Percentiles rank a stretch among this genome's conserved stretches.
Evolutionary conservation across 371 early-diverging fungal species (phyloP).

Genomic region (Saksenaea vasiformis): DNA sequence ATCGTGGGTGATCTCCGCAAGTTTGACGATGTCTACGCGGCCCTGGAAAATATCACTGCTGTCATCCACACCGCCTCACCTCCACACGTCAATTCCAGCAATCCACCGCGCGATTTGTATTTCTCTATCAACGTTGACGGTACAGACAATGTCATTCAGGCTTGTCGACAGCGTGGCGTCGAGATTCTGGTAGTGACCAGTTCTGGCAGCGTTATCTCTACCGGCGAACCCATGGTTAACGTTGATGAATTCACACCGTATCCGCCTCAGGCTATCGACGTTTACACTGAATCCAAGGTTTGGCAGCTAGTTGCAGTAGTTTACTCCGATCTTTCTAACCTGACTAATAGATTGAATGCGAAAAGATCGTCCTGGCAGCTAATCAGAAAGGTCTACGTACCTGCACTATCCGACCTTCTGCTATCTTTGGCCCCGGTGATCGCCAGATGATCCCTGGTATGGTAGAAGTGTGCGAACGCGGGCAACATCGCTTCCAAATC

Average conservation of each 20-base stretch:
- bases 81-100: conserved; percentile 85
- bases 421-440: conserved; percentile 94
- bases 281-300: conserved; percentile 92
- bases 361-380: conserved; percentile 79
- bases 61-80: conserved; percentile 96
- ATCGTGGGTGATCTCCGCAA: conserved; percentile 78
- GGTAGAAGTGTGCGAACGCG: conserved; percentile 72
- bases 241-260: conserved; percentile 81
- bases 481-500: conserved; percentile 77
- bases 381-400: conserved; percentile 76
- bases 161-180: conserved; percentile 71
- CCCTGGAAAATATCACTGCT: conserved; percentile 66
- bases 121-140: conserved; percentile 89
- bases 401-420: conserved; percentile 84
- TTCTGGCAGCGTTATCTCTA: conserved; percentile 87
- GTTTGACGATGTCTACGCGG: conserved; percentile 61
- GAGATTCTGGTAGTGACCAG: conserved; percentile 82
- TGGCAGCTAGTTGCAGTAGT: neutral
- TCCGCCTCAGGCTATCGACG: conserved; percentile 77
- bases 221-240: conserved; percentile 76
- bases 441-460: conserved; percentile 80
- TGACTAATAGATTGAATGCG: conserved; percentile 66
- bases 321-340: neutral
- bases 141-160: conserved; percentile 81
- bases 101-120: conserved; percentile 77